A percentile compares a stretch with the other conserved stretches of the same genome.
Evolutionary conservation across 1,284 basidiomycete species (phyloP).

Genomic region (Apiotrichum sp.): DNA sequence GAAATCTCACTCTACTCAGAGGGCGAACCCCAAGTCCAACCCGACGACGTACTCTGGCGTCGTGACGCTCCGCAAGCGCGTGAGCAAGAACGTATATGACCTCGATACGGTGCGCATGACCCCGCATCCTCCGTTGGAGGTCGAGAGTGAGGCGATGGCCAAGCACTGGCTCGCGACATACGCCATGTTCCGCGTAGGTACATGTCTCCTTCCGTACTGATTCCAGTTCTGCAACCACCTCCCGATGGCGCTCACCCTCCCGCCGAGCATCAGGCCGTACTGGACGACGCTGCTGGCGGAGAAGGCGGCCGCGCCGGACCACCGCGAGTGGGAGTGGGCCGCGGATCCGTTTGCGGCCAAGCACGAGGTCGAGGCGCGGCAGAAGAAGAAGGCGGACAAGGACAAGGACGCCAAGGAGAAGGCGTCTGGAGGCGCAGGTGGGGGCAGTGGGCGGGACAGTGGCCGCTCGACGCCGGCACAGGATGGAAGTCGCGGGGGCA

Average conservation of each 20-base stretch:
- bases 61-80: constrained; percentile 59
- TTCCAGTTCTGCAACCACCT: constrained; percentile 69
- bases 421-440: constrained; percentile 22
- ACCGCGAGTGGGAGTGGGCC: constrained; percentile 78
- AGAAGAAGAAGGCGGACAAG: constrained; percentile 51
- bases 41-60: constrained; percentile 55
- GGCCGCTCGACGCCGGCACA: constrained; percentile 37
- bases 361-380: constrained; percentile 60
- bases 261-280: constrained; percentile 72
- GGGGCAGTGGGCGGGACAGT: constrained; percentile 50
- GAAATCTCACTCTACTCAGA: no score
- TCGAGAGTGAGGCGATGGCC: constrained; percentile 63
- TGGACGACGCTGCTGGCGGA: constrained; percentile 70
- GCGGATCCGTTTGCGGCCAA: constrained; percentile 73
- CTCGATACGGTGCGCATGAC: constrained; percentile 64
- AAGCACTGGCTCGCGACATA: constrained; percentile 84
- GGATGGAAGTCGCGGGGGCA: constrained; percentile 39
- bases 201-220: not conserved
- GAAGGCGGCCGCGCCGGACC: constrained; percentile 61
- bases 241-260: constrained; percentile 69
- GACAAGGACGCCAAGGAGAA: constrained; percentile 23
- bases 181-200: constrained; percentile 70
- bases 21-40: constrained; percentile 50
- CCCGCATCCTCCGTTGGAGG: constrained; percentile 61
- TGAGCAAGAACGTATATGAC: constrained; percentile 62